Evolutionary conservation across 2,329 filamentous ascomycete species (phyloP).

Genomic region (Aspergillus melleus): DNA sequence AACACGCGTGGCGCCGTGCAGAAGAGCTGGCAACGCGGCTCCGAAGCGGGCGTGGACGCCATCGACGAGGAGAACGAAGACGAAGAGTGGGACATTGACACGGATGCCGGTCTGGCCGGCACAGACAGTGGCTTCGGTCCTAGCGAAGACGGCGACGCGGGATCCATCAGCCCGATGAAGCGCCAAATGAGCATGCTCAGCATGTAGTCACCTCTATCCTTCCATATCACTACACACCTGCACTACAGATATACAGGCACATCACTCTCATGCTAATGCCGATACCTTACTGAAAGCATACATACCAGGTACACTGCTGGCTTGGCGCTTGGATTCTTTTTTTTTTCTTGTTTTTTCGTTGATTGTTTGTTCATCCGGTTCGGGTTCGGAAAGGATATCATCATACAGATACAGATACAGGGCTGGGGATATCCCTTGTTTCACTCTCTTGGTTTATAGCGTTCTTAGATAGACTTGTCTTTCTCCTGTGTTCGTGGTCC

Average conservation of each 20-base stretch:
- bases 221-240: background rate
- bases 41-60: conserved; percentile 32
- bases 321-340: background rate
- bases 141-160: conserved; percentile 65
- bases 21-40: conserved; percentile 70
- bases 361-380: too few species aligned
- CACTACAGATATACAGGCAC: too few species aligned
- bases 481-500: background rate
- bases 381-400: too few species aligned
- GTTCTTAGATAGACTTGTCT: background rate
- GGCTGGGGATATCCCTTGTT: background rate
- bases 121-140: conserved; percentile 51
- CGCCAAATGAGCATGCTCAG: conserved; percentile 73
- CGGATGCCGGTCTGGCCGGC: conserved; percentile 56
- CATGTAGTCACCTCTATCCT: conserved; percentile 43
- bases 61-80: conserved; percentile 53
- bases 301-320: background rate
- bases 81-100: conserved; percentile 90
- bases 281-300: background rate
- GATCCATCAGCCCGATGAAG: conserved; percentile 64
- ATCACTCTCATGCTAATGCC: background rate
- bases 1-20: conserved; percentile 90
- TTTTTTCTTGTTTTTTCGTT: too few species aligned
- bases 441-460: background rate
- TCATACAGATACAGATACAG: background rate